Percentiles rank a stretch among this genome's conserved stretches.
Conservation (phyloP, 768 basidiomycete genomes). For the Lactarius hatsudake region DNA sequence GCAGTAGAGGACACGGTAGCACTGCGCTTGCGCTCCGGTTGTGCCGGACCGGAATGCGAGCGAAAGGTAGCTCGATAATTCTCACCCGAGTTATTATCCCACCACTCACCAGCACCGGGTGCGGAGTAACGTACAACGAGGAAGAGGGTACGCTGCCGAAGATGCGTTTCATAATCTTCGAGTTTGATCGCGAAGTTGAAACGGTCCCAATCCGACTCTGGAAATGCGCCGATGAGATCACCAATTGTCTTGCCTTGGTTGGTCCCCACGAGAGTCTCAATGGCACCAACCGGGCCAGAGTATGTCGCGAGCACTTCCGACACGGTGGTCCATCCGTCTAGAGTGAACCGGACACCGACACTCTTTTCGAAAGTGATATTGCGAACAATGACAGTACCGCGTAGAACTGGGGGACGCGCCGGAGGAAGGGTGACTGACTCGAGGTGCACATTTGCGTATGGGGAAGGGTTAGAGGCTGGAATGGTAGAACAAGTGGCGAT, state of each 20-base stretch:
- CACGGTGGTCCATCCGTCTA: constrained; percentile 93
- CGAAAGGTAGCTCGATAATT: constrained; percentile 80
- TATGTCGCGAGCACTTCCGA: constrained; percentile 66
- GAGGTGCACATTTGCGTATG: constrained; percentile 37
- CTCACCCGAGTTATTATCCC: constrained; percentile 83
- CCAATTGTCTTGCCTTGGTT: constrained; percentile 34
- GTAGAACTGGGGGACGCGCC: constrained; percentile 44
- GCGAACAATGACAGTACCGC: constrained; percentile 77
- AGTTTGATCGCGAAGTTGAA: constrained; percentile 60
- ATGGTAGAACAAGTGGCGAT: constrained; percentile 35
- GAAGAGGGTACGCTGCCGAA: constrained; percentile 54
- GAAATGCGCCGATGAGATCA: constrained; percentile 40
- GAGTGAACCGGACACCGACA: constrained; percentile 82
- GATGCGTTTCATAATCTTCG: constrained; percentile 59
- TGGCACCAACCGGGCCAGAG: constrained; percentile 41
- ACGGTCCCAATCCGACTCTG: constrained; percentile 33
- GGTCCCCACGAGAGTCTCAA: constrained; percentile 30
- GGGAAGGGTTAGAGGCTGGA: constrained; percentile 35
- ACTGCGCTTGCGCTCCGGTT: constrained; percentile 20
- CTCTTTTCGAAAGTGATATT: constrained; percentile 87
- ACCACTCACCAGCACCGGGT: constrained; percentile 67
- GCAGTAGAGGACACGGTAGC: not conserved
- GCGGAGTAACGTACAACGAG: constrained; percentile 55
- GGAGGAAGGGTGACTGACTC: constrained; percentile 41
- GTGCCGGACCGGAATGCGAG: constrained; percentile 21